A percentile compares a stretch with the other conserved stretches of the same genome.
phyloP scores from a whole-genome alignment of 306 rosid genomes.

The Inga oerstediana region DNA sequence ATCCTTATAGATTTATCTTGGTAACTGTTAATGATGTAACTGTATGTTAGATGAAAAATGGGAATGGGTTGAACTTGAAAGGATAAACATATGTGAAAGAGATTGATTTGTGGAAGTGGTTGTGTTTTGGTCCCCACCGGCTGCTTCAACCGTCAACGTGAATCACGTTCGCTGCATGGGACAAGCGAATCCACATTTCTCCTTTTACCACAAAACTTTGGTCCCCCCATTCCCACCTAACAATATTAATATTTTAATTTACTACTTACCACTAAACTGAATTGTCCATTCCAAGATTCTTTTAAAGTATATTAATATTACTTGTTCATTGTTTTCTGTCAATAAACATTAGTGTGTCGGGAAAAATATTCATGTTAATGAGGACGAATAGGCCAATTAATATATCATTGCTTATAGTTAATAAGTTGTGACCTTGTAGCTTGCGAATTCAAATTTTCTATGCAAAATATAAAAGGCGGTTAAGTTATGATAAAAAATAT shows the following conservation, averaged over 20 bases:
- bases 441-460: no score
- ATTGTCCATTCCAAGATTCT: neutral
- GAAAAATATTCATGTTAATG: no score
- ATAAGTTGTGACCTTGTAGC: no score
- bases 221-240: neutral
- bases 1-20: neutral
- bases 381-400: neutral
- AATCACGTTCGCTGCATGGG: neutral
- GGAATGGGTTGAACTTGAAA: neutral
- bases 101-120: neutral
- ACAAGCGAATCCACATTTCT: neutral
- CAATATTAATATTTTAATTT: neutral
- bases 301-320: neutral
- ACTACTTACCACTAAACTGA: neutral
- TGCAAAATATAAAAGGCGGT: no score
- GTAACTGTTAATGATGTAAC: neutral
- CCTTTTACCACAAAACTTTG: neutral
- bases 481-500: no score
- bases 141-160: neutral
- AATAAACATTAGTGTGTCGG: no score
- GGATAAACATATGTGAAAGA: neutral
- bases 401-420: no score
- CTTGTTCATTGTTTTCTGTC: neutral
- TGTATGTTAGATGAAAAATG: neutral
- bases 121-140: constrained; percentile 4